Conservation (phyloP, 2,329 filamentous ascomycete genomes). For the Fusarium sp. region DNA sequence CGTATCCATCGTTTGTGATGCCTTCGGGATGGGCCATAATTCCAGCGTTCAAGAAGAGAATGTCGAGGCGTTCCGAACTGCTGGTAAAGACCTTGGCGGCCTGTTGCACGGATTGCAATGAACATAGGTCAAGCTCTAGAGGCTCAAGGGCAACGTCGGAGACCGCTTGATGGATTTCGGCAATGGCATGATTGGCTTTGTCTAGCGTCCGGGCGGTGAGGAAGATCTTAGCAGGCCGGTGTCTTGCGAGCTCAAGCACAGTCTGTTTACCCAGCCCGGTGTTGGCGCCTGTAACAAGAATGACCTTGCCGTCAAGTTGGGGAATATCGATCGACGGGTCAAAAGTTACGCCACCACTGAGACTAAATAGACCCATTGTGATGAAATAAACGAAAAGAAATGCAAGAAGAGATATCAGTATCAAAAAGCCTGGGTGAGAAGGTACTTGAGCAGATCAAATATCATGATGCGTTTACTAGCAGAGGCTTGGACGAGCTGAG, state of each 20-base stretch:
- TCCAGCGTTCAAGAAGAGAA: not conserved
- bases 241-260: not conserved
- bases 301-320: not conserved
- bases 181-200: not conserved
- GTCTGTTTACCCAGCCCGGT: conserved; percentile 6
- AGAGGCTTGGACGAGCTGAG: too few relatives aligned
- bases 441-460: too few relatives aligned
- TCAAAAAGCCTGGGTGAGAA: too few relatives aligned
- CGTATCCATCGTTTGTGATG: not conserved
- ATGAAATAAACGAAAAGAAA: too few relatives aligned
- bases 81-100: not conserved
- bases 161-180: not conserved
- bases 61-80: not conserved
- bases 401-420: too few relatives aligned
- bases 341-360: not conserved
- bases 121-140: not conserved
- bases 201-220: not conserved
- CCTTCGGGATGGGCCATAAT: not conserved
- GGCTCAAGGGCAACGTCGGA: not conserved
- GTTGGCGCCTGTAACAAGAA: conserved; percentile 2
- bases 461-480: too few relatives aligned
- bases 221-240: not conserved
- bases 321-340: not conserved
- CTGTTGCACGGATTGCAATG: too few relatives aligned
- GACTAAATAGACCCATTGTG: too few relatives aligned